Base-by-base conservation (phyloP, 2,329 filamentous ascomycete species). In the Neurospora crassa region DNA sequence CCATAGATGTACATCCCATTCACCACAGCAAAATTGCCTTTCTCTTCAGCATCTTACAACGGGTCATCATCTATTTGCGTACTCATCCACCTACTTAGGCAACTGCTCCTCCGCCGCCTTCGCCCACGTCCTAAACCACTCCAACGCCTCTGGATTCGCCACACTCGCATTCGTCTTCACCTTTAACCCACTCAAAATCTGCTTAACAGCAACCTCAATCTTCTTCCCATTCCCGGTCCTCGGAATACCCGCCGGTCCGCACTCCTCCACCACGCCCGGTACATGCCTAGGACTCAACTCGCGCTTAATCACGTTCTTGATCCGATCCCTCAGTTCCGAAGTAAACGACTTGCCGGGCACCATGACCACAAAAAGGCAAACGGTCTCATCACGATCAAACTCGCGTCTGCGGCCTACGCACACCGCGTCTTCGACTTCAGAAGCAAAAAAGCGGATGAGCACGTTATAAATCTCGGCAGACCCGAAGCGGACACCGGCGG, bases 151-250 rank as follows among this genome's bases (percentile, higher is more conserved):
- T 1, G 92, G 90, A 80, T 98, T 98, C 5, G 93, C 93, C n/a
- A 98, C 94, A 77, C 93, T 96, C 0, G 94, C 94, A 68, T 93
- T 94, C 0, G 93, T 96, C 84, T 94, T 94, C 74, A 97, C 89
- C 69, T 92, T 88, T 81, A 94, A 83, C 0, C 94, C 95, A 40
- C 93, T 97, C 1, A 99, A 83, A 67, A 98, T 97, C 81, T 97
- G 94, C 84, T 98, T 98, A 6, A 98, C 95, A 0, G 93, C 93
- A 68, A 96, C 94, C 80, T 99, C 95, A 72, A 99, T 93, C 82
- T 98, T 99, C 84, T 99, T 99, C 70, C 95, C 95, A 78, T 99
- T 99, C 2, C 90, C 90, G 18, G 96, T 98, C 75, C 94, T 90
- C 0, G 95, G 96, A 20, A 99, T 96, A 45, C 95, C 94, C 5